Conservation (phyloP, 345 rosid species). For the Lepidium africanum region DNA sequence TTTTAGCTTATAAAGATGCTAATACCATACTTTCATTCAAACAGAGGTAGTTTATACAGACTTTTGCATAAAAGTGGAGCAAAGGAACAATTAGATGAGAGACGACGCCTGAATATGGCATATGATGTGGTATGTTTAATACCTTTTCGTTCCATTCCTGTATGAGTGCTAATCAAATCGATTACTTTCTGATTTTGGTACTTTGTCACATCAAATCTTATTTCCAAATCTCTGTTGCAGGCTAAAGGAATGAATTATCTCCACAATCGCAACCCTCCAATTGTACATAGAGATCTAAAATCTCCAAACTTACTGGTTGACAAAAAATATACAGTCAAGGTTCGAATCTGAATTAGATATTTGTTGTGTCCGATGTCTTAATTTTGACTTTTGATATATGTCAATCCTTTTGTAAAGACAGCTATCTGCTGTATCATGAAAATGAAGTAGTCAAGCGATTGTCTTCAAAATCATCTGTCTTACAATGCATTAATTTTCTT, state of each 20-base stretch:
- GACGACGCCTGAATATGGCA: slow-evolving; percentile 94
- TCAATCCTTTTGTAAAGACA: not conserved
- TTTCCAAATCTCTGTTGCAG: slow-evolving; percentile 33
- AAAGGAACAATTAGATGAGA: slow-evolving; percentile 77
- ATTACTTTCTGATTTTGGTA: not conserved
- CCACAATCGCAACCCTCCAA: slow-evolving; percentile 87
- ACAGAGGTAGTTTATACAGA: slow-evolving; percentile 95
- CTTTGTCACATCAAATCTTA: not conserved
- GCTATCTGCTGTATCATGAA: not conserved
- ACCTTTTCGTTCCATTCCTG: not conserved
- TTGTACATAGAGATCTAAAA: slow-evolving; percentile 95
- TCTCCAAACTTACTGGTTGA: slow-evolving; percentile 98
- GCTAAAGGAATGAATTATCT: slow-evolving; percentile 99
- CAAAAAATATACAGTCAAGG: slow-evolving; percentile 92
- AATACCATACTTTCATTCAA: slow-evolving; percentile 21
- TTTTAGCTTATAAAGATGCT: not conserved
- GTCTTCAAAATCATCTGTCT: not conserved
- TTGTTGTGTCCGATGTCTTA: not conserved
- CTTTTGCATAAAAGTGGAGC: slow-evolving; percentile 88
- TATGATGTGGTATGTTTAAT: slow-evolving; percentile 80
- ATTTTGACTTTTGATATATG: not conserved
- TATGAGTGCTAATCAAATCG: not conserved
- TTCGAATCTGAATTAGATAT: slow-evolving; percentile 4
- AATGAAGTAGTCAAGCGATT: not conserved
- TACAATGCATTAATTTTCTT: not conserved